A percentile compares a stretch with the other conserved stretches of the same genome.
These are phyloP conservation scores for Globisporangium parvum DNA, from an alignment of 352 stramenopile species.

Conservation along the genomic window DNA sequence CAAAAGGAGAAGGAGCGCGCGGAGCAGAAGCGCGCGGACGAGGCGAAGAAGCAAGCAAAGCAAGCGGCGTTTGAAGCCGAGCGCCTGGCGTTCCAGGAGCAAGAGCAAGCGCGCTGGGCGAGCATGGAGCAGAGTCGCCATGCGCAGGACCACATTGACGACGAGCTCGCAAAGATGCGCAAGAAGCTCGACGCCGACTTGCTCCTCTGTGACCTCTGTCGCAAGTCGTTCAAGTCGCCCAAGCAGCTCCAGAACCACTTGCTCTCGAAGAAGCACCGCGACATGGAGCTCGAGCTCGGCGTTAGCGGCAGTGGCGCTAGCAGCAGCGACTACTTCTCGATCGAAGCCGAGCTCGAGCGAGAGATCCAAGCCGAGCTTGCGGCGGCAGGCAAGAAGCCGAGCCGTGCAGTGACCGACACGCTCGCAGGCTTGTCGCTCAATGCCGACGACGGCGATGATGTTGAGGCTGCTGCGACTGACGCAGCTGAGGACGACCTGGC, in stretches of 20 bases:
- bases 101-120: conserved; percentile 59
- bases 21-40: conserved; percentile 37
- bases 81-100: conserved; percentile 58
- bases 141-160: conserved; percentile 48
- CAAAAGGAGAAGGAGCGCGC: conserved; percentile 60
- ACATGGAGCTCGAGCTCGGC: conserved; percentile 69
- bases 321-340: conserved; percentile 32
- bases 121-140: conserved; percentile 31
- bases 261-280: conserved; percentile 75
- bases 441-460: conserved; percentile 1
- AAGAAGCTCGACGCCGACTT: conserved; percentile 67
- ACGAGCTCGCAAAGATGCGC: conserved; percentile 55
- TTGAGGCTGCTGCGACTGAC: not conserved
- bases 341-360: conserved; percentile 60
- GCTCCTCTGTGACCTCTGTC: conserved; percentile 72
- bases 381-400: conserved; percentile 23
- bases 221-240: conserved; percentile 78
- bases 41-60: conserved; percentile 47
- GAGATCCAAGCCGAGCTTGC: conserved; percentile 54
- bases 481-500: conserved; percentile 5
- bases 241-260: conserved; percentile 83
- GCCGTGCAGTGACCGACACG: not conserved
- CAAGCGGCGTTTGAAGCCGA: conserved; percentile 55
- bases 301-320: conserved; percentile 17
- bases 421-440: not conserved